Percentiles rank a stretch among this genome's conserved stretches.
These are phyloP conservation scores for Hypholoma fasciculare DNA, from an alignment of 768 basidiomycete genomes.

Conservation along the genomic window DNA sequence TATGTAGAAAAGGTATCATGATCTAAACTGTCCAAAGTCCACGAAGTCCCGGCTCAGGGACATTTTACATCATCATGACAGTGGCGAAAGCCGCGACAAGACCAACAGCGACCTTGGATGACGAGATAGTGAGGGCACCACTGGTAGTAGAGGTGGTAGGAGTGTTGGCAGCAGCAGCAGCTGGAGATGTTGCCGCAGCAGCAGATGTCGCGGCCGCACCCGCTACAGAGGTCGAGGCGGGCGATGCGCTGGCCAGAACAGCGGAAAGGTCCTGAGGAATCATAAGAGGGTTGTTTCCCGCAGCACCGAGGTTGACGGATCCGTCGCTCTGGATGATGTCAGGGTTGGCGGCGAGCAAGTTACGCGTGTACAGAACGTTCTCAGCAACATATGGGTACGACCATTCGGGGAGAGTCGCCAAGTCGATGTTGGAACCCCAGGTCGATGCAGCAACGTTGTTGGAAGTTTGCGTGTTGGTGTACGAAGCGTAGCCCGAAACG, in stretches of 20 bases:
- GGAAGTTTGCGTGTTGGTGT: constrained; percentile 48
- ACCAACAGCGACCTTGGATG: constrained; percentile 50
- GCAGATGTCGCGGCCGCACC: constrained; percentile 22
- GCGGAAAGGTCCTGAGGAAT: constrained; percentile 58
- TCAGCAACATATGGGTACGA: constrained; percentile 47
- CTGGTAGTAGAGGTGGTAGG: constrained; percentile 33
- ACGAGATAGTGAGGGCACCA: constrained; percentile 47
- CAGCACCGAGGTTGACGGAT: constrained; percentile 45
- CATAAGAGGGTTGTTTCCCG: constrained; percentile 49
- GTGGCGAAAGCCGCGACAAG: constrained; percentile 45
- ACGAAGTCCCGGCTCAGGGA: background rate
- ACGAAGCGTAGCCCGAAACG: constrained; percentile 55
- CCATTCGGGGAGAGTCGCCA: constrained; percentile 55
- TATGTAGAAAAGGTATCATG: constrained; percentile 26
- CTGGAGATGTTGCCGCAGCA: constrained; percentile 24
- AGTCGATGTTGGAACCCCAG: constrained; percentile 69
- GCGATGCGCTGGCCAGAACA: constrained; percentile 36
- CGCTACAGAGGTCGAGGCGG: constrained; percentile 28
- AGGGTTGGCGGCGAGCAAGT: constrained; percentile 46
- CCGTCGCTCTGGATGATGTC: constrained; percentile 54
- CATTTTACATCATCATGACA: constrained; percentile 49
- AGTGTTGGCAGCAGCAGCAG: constrained; percentile 21
- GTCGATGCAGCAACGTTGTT: constrained; percentile 45
- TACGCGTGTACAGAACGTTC: constrained; percentile 57
- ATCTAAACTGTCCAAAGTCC: constrained; percentile 10